Evolutionary conservation across 2,329 filamentous ascomycete species (phyloP).

Genomic region (Fusarium domesticum): DNA sequence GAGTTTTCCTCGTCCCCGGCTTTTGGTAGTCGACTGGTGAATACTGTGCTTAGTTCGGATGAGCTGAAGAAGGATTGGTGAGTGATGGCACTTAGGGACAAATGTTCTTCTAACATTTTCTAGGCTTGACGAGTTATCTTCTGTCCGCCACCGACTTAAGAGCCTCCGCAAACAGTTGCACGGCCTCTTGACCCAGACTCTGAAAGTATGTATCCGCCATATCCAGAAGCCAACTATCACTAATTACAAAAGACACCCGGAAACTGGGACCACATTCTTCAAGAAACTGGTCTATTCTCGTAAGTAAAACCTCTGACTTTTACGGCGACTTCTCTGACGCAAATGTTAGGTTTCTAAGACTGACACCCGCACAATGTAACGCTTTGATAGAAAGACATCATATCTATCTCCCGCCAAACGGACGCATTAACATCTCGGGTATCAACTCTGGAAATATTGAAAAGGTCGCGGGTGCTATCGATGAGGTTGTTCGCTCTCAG

Average conservation of each 20-base stretch:
- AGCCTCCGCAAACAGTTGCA: background rate
- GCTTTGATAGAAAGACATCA: slow-evolving; percentile 9
- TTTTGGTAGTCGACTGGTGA: slow-evolving; percentile 13
- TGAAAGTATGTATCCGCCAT: background rate
- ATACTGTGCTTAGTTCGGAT: slow-evolving; percentile 11
- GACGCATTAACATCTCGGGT: slow-evolving; percentile 5
- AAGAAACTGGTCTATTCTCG: slow-evolving; percentile 14
- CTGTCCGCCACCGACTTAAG: background rate
- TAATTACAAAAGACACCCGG: slow-evolving; percentile 8
- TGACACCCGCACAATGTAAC: slow-evolving; percentile 6
- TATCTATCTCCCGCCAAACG: slow-evolving; percentile 10
- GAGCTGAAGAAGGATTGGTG: slow-evolving; percentile 6
- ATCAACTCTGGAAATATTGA: slow-evolving; percentile 1
- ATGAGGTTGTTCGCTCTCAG: background rate
- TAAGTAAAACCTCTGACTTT: background rate
- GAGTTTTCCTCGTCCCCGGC: slow-evolving; percentile 19
- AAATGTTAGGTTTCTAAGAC: slow-evolving; percentile 1
- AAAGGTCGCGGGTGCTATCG: background rate
- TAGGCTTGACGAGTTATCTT: background rate
- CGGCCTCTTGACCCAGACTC: background rate
- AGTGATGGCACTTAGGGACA: background rate
- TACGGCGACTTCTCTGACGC: background rate
- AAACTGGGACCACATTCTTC: slow-evolving; percentile 11
- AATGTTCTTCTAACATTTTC: background rate
- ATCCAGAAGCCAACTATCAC: slow-evolving; percentile 1